These are phyloP conservation scores for Fistulifera solaris DNA, from an alignment of 108 stramenopile genomes.

Conservation along the genomic window DNA sequence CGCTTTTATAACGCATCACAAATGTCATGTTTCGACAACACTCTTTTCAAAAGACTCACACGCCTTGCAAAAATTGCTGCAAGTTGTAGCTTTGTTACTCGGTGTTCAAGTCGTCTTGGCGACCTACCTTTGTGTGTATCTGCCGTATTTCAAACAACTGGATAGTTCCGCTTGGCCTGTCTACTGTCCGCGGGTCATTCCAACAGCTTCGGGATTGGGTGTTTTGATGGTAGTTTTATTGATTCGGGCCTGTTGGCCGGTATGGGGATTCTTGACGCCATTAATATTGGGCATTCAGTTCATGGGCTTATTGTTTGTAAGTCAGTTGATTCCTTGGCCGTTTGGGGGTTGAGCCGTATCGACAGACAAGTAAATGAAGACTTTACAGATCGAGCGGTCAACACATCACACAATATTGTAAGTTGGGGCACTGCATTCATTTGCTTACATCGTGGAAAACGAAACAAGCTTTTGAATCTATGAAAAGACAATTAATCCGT, in stretches of 20 bases:
- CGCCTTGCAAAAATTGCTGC: conserved; percentile 35
- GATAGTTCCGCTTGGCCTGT: conserved; percentile 67
- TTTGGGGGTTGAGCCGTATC: no score
- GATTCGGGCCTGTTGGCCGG: conserved; percentile 70
- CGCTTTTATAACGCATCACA: conserved; percentile 35
- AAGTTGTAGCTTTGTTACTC: conserved; percentile 22
- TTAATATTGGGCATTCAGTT: conserved; percentile 62
- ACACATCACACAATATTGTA: no score
- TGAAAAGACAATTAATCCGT: no score
- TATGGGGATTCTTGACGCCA: conserved; percentile 87
- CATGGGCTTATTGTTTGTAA: conserved; percentile 65
- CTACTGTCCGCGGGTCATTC: conserved; percentile 88
- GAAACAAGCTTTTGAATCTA: no score
- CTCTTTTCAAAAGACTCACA: conserved; percentile 31
- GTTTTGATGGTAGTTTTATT: conserved; percentile 49
- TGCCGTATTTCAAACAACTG: conserved; percentile 35
- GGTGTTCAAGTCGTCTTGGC: conserved; percentile 24
- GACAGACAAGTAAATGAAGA: no score
- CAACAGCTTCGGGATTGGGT: conserved; percentile 51
- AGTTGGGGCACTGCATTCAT: no score
- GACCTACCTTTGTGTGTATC: conserved; percentile 50
- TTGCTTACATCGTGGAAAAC: no score
- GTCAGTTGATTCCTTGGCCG: conserved; percentile 77
- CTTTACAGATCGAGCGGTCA: no score
- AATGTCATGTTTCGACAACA: conserved; percentile 34